Percentiles rank a stretch among this genome's conserved stretches.
Conservation (phyloP, 2,329 filamentous ascomycete genomes). For the Pestalotiopsis sp. region DNA sequence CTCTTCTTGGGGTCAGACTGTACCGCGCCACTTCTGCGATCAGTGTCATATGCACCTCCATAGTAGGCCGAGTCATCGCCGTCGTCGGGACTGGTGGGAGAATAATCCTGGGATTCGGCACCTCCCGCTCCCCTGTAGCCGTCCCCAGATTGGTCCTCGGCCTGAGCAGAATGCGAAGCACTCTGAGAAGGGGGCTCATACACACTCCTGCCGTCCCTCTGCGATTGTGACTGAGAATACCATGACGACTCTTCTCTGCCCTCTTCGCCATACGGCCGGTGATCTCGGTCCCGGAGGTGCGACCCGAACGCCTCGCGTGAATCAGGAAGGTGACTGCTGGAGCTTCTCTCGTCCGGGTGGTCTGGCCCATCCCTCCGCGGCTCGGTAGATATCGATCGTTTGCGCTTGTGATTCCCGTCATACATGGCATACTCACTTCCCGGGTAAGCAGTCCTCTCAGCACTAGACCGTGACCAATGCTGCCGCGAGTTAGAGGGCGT, state of each 20-base stretch:
- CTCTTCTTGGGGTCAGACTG: slow-evolving; percentile 68
- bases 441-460: slow-evolving; percentile 44
- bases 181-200: slow-evolving; percentile 49
- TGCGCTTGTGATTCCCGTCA: slow-evolving; percentile 61
- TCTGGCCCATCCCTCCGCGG: slow-evolving; percentile 36
- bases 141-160: slow-evolving; percentile 52
- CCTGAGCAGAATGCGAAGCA: slow-evolving; percentile 43
- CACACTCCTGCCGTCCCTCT: slow-evolving; percentile 47
- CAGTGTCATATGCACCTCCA: slow-evolving; percentile 44
- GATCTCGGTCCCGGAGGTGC: slow-evolving; percentile 43
- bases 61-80: slow-evolving; percentile 50
- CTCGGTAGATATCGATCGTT: slow-evolving; percentile 68
- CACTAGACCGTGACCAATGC: slow-evolving; percentile 40
- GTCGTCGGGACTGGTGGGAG: slow-evolving; percentile 55
- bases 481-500: slow-evolving; percentile 34
- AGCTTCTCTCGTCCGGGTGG: slow-evolving; percentile 31
- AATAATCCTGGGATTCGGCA: slow-evolving; percentile 45
- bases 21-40: slow-evolving; percentile 48
- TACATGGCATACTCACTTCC: slow-evolving; percentile 40
- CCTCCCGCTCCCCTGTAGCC: slow-evolving; percentile 43
- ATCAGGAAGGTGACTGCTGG: slow-evolving; percentile 38
- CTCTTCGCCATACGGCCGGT: slow-evolving; percentile 47
- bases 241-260: slow-evolving; percentile 49
- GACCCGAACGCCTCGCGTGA: slow-evolving; percentile 44
- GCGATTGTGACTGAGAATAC: slow-evolving; percentile 43